A percentile compares a stretch with the other conserved stretches of the same genome.
Evolutionary conservation across 257 asterid genomes (phyloP).

Genomic region (Echites panduratus): DNA sequence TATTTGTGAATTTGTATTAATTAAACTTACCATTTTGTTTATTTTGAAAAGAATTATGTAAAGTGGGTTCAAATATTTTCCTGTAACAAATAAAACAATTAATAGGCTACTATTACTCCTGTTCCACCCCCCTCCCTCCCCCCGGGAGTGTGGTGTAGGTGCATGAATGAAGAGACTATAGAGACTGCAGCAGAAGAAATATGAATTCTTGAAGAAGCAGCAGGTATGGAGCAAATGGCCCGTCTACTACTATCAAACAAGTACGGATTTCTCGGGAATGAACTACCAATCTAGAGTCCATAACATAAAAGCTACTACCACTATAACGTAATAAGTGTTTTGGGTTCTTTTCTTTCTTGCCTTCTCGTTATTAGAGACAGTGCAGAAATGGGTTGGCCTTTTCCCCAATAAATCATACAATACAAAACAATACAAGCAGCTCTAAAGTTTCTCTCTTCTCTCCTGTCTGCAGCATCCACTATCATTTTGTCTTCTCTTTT

Average conservation of each 20-base stretch:
- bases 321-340: background rate
- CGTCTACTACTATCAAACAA: background rate
- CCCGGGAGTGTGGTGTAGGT: background rate
- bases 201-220: background rate
- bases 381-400: constrained; percentile 7
- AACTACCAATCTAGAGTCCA: constrained; percentile 11
- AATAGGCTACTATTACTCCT: background rate
- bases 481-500: background rate
- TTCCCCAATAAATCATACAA: background rate
- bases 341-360: too few species aligned
- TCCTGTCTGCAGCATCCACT: background rate
- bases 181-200: background rate
- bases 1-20: too few species aligned
- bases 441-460: background rate
- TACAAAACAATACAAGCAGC: constrained; percentile 12
- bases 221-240: constrained; percentile 16
- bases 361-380: background rate
- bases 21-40: too few species aligned
- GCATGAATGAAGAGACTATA: background rate
- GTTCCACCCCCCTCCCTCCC: too few species aligned
- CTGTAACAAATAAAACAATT: background rate
- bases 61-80: too few species aligned
- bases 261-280: constrained; percentile 39
- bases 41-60: too few species aligned
- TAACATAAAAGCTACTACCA: background rate